Evolutionary conservation across 495 filamentous ascomycete genomes (phyloP), one percentile per base, ranked within the genome.

Genomic region (Emericellopsis terricola): DNA sequence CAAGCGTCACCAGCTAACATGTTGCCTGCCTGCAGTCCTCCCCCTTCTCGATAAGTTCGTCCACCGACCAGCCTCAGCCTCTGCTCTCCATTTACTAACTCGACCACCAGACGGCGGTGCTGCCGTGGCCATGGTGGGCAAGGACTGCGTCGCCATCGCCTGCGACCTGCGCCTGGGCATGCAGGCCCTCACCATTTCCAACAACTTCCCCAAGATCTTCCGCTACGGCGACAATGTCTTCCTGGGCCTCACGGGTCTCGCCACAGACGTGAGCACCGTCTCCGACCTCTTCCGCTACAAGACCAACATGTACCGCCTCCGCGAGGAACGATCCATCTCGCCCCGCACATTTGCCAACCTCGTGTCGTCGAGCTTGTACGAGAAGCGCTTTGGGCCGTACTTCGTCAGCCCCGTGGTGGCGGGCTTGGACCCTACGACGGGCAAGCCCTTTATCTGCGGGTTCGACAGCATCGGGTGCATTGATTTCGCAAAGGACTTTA

Each of bases 141-240:
- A 96, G 59, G 82, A 94, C 75, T 97, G 89, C 58, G 89, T 97
- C 28, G 89, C 89, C 59, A 96, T 97, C 49, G 89, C 89, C 51
- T 97, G 89, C 65, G 89, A 97, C 60, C 85, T 97, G 41, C 86
- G 89, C 36, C 81, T 97, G 37, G 89, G 89, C 41, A 77, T 94
- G 55, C 91, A 97, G 67, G 67, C 91, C 47, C 70, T 97, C 52
- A 97, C 89, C 26, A 76, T 97, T 36, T 92, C 83, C 51, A 96
- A 96, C 74, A 93, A 94, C 76, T 96, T 94, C 71, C 89, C 89
- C 61, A 97, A 97, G 64, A 83, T 97, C 70, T 96, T 96, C 76
- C 71, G 78, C 55, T 94, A 92, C 68, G 85, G 82, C 51, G 79
- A 85, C 52, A n/a, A n/a, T n/a, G 83, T 86, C 43, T 93, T 92